Evolutionary conservation across 225 moss, liverwort and hornwort genomes (phyloP).

Genomic region (Neckera pumila): DNA sequence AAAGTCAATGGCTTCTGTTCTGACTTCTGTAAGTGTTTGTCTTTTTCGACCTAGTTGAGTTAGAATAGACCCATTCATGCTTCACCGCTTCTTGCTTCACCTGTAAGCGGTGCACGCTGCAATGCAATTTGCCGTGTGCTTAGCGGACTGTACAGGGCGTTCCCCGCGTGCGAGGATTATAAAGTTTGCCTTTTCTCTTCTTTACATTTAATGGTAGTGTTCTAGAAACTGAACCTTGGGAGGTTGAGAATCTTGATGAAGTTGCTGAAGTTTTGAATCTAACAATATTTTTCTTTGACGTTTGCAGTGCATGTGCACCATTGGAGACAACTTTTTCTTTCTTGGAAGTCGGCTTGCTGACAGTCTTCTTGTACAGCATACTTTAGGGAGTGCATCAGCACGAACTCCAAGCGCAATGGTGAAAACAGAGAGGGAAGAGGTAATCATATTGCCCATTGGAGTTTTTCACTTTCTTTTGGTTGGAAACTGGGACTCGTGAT

Average conservation of each 20-base stretch:
- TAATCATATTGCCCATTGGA: background rate
- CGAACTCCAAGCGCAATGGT: slow-evolving; percentile 31
- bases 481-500: background rate
- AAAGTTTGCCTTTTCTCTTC: background rate
- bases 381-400: slow-evolving; percentile 40
- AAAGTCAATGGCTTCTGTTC: slow-evolving; percentile 88
- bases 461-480: background rate
- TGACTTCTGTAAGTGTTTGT: slow-evolving; percentile 58
- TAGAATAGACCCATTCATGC: background rate
- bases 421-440: slow-evolving; percentile 60
- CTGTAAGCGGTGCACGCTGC: background rate
- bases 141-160: background rate
- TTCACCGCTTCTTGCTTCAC: background rate
- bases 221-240: background rate
- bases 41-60: background rate
- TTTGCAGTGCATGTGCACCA: slow-evolving; percentile 80
- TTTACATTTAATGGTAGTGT: background rate
- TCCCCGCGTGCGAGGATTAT: background rate
- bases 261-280: background rate
- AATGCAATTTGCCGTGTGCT: background rate
- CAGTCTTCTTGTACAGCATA: slow-evolving; percentile 90
- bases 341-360: slow-evolving; percentile 97
- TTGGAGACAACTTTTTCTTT: slow-evolving; percentile 87
- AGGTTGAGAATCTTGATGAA: background rate
- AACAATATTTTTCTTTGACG: background rate